Evolutionary conservation across 306 rosid genomes (phyloP).

Genomic region (Hippophae rhamnoides): DNA sequence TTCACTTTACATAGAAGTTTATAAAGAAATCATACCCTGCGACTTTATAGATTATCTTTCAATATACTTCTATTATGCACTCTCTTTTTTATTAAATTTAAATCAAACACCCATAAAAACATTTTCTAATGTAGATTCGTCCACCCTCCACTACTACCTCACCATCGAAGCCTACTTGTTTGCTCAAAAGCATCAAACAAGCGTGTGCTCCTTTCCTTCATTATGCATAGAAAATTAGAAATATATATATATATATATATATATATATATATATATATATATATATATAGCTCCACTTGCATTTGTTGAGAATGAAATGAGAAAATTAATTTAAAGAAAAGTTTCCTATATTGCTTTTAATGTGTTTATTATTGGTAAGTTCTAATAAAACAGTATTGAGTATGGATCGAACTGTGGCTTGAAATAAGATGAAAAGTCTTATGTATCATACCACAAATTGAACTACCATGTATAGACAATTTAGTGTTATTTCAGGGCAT

Average conservation of each 20-base stretch:
- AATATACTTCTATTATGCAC: constrained; percentile 21
- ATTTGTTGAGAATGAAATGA: constrained; percentile 26
- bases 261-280: too few species aligned
- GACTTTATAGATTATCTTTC: constrained; percentile 28
- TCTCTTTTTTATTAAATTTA: constrained; percentile 6
- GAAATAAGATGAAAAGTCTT: too few species aligned
- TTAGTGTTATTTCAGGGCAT: too few species aligned
- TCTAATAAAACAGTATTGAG: too few species aligned
- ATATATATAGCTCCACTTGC: constrained; percentile 17
- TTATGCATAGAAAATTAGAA: constrained; percentile 7
- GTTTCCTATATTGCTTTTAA: too few species aligned
- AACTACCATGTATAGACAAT: too few species aligned
- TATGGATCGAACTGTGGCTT: too few species aligned
- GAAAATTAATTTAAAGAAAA: constrained; percentile 3
- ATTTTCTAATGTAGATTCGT: constrained; percentile 22
- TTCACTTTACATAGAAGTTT: constrained; percentile 17
- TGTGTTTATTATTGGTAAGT: too few species aligned
- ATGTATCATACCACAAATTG: too few species aligned
- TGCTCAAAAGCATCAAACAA: constrained; percentile 15
- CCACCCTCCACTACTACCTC: constrained; percentile 25
- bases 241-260: not conserved
- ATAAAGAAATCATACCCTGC: constrained; percentile 15
- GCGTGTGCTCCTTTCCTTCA: constrained; percentile 19
- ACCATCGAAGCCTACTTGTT: constrained; percentile 15
- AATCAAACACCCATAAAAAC: constrained; percentile 10